These are phyloP conservation scores for Aureobasidium sp. DNA, from an alignment of 2,329 filamentous ascomycete genomes.

Conservation along the genomic window DNA sequence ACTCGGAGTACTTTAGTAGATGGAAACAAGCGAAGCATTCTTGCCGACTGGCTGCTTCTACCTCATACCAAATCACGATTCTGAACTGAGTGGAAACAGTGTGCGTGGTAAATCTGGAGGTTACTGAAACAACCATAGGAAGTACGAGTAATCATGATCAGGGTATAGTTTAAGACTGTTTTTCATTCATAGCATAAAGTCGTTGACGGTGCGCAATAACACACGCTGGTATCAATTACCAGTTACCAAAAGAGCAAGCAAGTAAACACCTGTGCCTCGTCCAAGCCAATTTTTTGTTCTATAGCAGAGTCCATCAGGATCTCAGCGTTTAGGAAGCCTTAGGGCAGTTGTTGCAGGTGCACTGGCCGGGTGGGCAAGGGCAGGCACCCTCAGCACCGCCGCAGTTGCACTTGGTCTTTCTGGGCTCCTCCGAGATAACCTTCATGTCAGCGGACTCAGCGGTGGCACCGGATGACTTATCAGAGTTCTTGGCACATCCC, in stretches of 20 bases:
- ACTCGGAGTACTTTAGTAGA: background rate
- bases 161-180: background rate
- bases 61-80: background rate
- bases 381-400: conserved; percentile 39
- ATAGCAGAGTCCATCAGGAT: background rate
- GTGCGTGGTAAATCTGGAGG: background rate
- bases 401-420: conserved; percentile 46
- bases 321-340: conserved; percentile 26
- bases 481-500: conserved; percentile 42
- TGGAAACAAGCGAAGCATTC: background rate
- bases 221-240: conserved; percentile 13
- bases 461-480: conserved; percentile 22
- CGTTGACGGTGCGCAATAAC: conserved; percentile 3
- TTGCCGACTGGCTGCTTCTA: background rate
- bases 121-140: background rate
- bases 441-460: conserved; percentile 32
- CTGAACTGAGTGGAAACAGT: background rate
- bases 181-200: conserved; percentile 15
- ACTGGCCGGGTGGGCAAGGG: conserved; percentile 42
- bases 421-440: conserved; percentile 44
- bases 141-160: background rate
- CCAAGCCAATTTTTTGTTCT: conserved; percentile 11
- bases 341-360: conserved; percentile 41
- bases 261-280: conserved; percentile 8
- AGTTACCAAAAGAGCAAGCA: conserved; percentile 10